Base-by-base conservation (phyloP, 2,329 filamentous ascomycete species). In the Fusarium sp. region DNA sequence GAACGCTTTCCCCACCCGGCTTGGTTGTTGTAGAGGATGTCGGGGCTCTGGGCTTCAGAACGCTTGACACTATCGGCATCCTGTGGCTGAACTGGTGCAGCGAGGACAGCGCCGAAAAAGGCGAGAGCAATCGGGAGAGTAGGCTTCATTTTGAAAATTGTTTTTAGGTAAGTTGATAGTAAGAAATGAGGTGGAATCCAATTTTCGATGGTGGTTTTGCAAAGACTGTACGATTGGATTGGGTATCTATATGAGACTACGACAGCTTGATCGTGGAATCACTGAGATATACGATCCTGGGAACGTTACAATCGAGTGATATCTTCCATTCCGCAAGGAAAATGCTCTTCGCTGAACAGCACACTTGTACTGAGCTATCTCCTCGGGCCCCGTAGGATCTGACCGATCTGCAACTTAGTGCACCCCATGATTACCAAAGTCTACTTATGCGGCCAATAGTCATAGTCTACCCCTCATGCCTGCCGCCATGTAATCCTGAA, bases 1-100 rank as follows among this genome's bases (percentile, higher is more conserved):
- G 44, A 49, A 18, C 53, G 53, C 13, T 57, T 57, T 18, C 17
- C 53, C 53, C 53, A 57, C 6, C 53, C 53, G 10, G 53, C 53
- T 7, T 42, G 36, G 44, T 57, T 57, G 26, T 57, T 57, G 53
- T 57, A 57, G 2, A 57, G 28, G n/a, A 57, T 49, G 11, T 57
- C 53, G 15, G 53, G 53, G 43, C 44, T 49, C 26, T 57, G 24
- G n/a, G 43, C 44, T 22, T 51, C 55, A 20, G 55, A 58, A 18
- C 55, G 55, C 45, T 58, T 58, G 38, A 15, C 20, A 24, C 22
- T 50, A 3, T 51, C 46, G 4, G 34, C n/a, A 26, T 11, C 9
- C 10, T 56, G 33, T 38, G 31, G 55, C 39, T 58, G 38, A 8
- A 38, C 45, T 38, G 55, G 55, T 2, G 39, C 45, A 31, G 55